A percentile compares a stretch with the other conserved stretches of the same genome.
phyloP scores from a whole-genome alignment of 805 yeast species.

The Cyberlindnera saturnus region DNA sequence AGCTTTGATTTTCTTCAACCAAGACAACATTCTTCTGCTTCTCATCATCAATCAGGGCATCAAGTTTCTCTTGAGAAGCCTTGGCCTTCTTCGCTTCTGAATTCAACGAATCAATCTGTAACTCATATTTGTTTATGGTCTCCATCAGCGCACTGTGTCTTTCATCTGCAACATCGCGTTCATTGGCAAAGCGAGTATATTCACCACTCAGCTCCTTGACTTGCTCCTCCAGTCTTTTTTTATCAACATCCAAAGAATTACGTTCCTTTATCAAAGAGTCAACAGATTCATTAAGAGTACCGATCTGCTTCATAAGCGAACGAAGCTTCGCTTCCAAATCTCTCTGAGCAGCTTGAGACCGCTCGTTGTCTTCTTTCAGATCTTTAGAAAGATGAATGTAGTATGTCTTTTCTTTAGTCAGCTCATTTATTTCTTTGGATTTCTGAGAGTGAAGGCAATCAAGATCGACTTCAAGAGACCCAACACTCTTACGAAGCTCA shows the following conservation, averaged over 20 bases:
- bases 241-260: constrained; percentile 48
- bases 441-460: constrained; percentile 44
- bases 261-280: constrained; percentile 59
- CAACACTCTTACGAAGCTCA: constrained; percentile 55
- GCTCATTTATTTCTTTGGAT: constrained; percentile 30
- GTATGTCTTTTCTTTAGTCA: constrained; percentile 37
- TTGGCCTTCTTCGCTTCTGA: constrained; percentile 23
- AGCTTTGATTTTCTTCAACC: constrained; percentile 60
- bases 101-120: constrained; percentile 27
- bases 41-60: constrained; percentile 27
- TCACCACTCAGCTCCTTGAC: constrained; percentile 36
- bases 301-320: constrained; percentile 46
- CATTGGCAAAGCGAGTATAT: constrained; percentile 30
- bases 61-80: constrained; percentile 20
- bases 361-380: constrained; percentile 38
- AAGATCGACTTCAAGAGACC: constrained; percentile 52
- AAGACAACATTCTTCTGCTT: constrained; percentile 51
- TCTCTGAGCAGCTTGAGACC: constrained; percentile 33
- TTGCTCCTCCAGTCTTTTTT: constrained; percentile 39
- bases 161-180: constrained; percentile 20
- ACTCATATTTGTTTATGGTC: constrained; percentile 23
- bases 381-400: constrained; percentile 35
- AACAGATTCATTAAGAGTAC: constrained; percentile 50
- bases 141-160: constrained; percentile 14
- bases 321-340: constrained; percentile 41